Conservation (phyloP, 2,329 filamentous ascomycete genomes). For the Scedosporium minutisporum region DNA sequence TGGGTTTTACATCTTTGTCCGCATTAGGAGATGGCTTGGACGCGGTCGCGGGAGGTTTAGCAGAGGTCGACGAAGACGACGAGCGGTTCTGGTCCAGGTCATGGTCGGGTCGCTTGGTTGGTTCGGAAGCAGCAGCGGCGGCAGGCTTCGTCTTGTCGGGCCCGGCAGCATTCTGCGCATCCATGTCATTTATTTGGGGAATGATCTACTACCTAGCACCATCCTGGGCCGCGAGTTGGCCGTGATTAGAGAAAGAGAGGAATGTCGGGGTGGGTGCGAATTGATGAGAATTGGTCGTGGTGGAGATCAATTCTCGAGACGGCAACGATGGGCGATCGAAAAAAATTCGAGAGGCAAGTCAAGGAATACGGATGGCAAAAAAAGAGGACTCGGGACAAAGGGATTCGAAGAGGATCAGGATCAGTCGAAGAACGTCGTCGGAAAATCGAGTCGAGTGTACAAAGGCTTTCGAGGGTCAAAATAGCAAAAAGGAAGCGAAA, state of each 20-base stretch:
- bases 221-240: constrained; percentile 41
- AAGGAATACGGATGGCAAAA: background rate
- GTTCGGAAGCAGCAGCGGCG: constrained; percentile 24
- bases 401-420: background rate
- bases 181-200: constrained; percentile 55
- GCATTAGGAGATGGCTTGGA: constrained; percentile 9
- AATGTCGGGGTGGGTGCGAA: background rate
- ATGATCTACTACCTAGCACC: constrained; percentile 42
- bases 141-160: constrained; percentile 50
- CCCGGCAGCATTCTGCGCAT: constrained; percentile 59
- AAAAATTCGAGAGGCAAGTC: background rate
- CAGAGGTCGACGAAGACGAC: constrained; percentile 12
- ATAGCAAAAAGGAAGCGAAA: background rate
- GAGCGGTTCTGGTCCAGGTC: constrained; percentile 12
- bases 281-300: constrained; percentile 5
- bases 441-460: background rate
- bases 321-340: background rate
- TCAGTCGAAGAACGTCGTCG: background rate
- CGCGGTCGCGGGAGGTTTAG: background rate
- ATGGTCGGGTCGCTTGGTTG: constrained; percentile 17
- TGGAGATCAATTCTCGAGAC: background rate
- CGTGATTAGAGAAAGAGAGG: constrained; percentile 14
- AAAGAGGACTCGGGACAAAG: background rate
- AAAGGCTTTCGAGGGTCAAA: background rate
- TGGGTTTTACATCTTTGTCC: constrained; percentile 1